phyloP scores from a whole-genome alignment of 371 early-diverging fungal species.

The Mortierella sp. region DNA sequence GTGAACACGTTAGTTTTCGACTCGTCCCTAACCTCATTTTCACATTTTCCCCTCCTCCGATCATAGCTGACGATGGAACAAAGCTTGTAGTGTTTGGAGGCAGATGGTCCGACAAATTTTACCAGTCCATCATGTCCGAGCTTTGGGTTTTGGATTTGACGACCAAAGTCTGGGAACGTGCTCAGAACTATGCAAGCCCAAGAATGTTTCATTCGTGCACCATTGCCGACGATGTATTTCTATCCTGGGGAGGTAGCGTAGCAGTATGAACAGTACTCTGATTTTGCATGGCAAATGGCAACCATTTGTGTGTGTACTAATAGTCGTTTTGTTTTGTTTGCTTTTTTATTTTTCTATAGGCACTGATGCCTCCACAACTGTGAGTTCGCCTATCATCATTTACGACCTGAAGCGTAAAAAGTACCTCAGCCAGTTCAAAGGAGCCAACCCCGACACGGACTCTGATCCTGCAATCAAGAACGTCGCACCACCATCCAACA shows the following conservation, averaged over 20 bases:
- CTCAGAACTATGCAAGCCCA: not conserved
- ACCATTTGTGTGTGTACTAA: too few relatives aligned
- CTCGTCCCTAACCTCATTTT: not conserved
- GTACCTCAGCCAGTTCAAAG: conserved; percentile 9
- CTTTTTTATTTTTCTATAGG: not conserved
- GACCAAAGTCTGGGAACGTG: conserved; percentile 9
- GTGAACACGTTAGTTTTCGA: too few relatives aligned
- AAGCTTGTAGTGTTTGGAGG: conserved; percentile 14
- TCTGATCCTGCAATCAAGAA: conserved; percentile 1
- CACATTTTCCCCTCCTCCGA: not conserved
- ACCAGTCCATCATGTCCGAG: not conserved
- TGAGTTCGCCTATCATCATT: not conserved
- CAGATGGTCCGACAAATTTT: not conserved
- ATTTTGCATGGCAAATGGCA: too few relatives aligned
- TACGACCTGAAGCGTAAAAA: conserved; percentile 20
- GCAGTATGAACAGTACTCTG: too few relatives aligned
- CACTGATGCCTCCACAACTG: not conserved
- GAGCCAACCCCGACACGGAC: conserved; percentile 11
- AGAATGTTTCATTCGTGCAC: conserved; percentile 1
- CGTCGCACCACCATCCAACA: not conserved
- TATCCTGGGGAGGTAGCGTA: conserved; percentile 21
- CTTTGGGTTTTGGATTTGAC: not conserved
- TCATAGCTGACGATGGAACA: conserved; percentile 14
- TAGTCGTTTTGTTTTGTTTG: not conserved
- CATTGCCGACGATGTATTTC: not conserved